Evolutionary conservation across 805 yeast species (phyloP).

Genomic region (Myxozyma udenii): DNA sequence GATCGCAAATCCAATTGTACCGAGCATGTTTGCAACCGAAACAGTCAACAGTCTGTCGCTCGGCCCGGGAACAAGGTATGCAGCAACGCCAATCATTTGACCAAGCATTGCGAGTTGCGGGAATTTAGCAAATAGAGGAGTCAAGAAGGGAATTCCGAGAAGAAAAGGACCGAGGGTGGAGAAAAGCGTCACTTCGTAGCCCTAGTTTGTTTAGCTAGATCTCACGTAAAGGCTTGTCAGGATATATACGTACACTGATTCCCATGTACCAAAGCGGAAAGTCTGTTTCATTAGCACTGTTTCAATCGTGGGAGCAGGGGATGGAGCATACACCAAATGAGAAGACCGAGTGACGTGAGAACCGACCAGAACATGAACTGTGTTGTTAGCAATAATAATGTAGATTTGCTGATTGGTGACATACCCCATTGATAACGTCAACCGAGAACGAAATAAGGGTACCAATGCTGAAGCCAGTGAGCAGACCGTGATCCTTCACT

Average conservation of each 20-base stretch:
- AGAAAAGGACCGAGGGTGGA: constrained; percentile 59
- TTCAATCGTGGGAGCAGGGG: not conserved
- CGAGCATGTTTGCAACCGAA: constrained; percentile 65
- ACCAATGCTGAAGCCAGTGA: constrained; percentile 23
- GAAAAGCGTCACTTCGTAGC: constrained; percentile 74
- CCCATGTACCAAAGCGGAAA: constrained; percentile 99
- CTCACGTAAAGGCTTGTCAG: no score
- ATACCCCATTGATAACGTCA: constrained; percentile 46
- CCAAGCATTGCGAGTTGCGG: constrained; percentile 57
- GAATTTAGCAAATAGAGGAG: constrained; percentile 40
- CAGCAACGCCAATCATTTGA: constrained; percentile 67
- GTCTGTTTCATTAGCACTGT: no score
- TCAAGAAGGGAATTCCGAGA: constrained; percentile 47
- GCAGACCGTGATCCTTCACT: constrained; percentile 8
- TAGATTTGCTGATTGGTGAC: not conserved
- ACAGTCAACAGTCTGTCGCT: constrained; percentile 62
- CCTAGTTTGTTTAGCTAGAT: constrained; percentile 47
- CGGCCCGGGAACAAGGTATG: constrained; percentile 68
- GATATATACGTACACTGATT: constrained; percentile 43
- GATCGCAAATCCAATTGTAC: constrained; percentile 51
- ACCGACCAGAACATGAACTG: constrained; percentile 86
- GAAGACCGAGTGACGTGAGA: constrained; percentile 71
- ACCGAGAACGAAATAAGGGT: constrained; percentile 36
- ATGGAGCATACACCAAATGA: constrained; percentile 65
- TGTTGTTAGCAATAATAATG: no score